Conservation (phyloP, 2,329 filamentous ascomycete species). For the Colletotrichum plurivorum region DNA sequence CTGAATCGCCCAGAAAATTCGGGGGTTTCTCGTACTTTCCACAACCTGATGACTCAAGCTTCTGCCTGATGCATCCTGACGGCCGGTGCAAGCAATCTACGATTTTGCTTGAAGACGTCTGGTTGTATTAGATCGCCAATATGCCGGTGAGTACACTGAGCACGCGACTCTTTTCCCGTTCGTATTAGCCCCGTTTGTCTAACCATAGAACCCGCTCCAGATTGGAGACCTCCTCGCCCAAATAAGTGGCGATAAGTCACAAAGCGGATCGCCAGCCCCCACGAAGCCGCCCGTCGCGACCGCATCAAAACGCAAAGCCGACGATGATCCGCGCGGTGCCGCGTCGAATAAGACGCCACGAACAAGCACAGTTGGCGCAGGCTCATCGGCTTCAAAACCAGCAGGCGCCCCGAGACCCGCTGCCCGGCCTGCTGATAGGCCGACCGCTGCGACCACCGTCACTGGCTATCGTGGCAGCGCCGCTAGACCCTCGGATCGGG, state of each 20-base stretch:
- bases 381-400: constrained; percentile 46
- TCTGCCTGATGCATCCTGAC: constrained; percentile 39
- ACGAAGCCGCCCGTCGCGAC: constrained; percentile 48
- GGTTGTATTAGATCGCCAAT: constrained; percentile 30
- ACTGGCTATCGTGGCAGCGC: constrained; percentile 40
- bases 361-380: constrained; percentile 29
- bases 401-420: constrained; percentile 43
- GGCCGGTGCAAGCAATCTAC: constrained; percentile 39
- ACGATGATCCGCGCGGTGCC: constrained; percentile 60
- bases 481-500: constrained; percentile 32
- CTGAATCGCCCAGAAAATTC: constrained; percentile 33
- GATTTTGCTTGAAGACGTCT: constrained; percentile 40
- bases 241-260: constrained; percentile 69
- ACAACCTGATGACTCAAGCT: constrained; percentile 38
- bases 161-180: not conserved
- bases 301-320: constrained; percentile 70
- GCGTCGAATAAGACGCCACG: constrained; percentile 59
- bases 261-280: constrained; percentile 49
- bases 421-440: constrained; percentile 23
- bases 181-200: constrained; percentile 6
- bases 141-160: constrained; percentile 41
- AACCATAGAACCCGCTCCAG: constrained; percentile 24
- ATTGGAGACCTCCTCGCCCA: constrained; percentile 73
- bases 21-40: constrained; percentile 31
- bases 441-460: not conserved